Evolutionary conservation across 2,329 filamentous ascomycete genomes (phyloP).

Genomic region (Botryotinia calthae): DNA sequence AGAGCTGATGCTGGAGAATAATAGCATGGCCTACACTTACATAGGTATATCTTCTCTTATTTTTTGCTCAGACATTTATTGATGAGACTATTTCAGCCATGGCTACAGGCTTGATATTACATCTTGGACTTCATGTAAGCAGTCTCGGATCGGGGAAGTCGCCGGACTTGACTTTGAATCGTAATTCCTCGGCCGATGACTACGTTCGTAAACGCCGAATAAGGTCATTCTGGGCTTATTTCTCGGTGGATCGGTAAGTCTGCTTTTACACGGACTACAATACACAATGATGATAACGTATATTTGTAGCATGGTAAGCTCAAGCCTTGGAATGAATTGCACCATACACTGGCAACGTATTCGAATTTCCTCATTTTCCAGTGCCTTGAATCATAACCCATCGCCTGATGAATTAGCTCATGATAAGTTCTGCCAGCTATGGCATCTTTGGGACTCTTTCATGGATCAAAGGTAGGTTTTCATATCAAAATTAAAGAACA

Average conservation of each 20-base stretch:
- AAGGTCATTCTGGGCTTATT: conserved; percentile 27
- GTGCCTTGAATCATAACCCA: not conserved
- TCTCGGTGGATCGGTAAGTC: conserved; percentile 25
- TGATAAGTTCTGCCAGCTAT: conserved; percentile 22
- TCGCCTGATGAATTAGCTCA: conserved; percentile 23
- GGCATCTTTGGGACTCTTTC: conserved; percentile 28
- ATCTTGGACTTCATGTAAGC: conserved; percentile 6
- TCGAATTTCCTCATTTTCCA: conserved; percentile 16
- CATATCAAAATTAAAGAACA: not conserved
- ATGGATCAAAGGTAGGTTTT: conserved; percentile 25
- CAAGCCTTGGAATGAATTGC: conserved; percentile 27
- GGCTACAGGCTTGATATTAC: not conserved
- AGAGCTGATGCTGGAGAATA: conserved; percentile 9
- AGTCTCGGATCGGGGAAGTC: not conserved
- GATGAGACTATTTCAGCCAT: not conserved
- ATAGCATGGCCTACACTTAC: conserved; percentile 8
- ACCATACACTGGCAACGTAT: conserved; percentile 27
- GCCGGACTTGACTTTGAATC: not conserved
- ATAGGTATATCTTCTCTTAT: not conserved
- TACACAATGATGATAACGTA: not conserved
- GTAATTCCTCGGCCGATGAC: not conserved
- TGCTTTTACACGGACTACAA: not conserved
- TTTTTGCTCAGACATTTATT: not conserved
- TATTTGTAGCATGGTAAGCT: conserved; percentile 21
- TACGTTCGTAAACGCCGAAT: conserved; percentile 17